phyloP scores from a whole-genome alignment of 345 rosid species.

The Bruguiera sexangula region DNA sequence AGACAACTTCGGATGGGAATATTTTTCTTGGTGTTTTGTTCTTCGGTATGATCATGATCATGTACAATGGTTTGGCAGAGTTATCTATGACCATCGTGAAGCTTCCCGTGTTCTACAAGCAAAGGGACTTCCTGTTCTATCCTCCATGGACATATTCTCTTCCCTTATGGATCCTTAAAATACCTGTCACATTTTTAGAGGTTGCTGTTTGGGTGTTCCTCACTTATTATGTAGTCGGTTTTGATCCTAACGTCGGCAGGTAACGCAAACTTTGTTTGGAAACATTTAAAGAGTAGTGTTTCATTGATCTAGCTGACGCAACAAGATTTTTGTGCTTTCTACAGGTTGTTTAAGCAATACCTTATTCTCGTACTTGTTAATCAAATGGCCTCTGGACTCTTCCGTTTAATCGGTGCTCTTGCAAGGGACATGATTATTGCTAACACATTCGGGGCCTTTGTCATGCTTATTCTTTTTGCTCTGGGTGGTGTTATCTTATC shows the following conservation, averaged over 20 bases:
- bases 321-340: too few relatives aligned
- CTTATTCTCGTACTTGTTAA: conserved; percentile 39
- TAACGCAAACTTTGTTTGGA: too few relatives aligned
- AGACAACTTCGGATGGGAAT: too few relatives aligned
- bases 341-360: conserved; percentile 31
- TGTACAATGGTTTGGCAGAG: too few relatives aligned
- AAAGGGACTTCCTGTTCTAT: conserved; percentile 65
- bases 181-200: conserved; percentile 63
- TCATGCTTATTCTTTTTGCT: conserved; percentile 45
- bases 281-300: too few relatives aligned
- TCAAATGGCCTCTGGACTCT: conserved; percentile 62
- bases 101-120: conserved; percentile 88
- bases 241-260: conserved; percentile 53
- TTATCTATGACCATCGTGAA: conserved; percentile 52
- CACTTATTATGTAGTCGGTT: conserved; percentile 71
- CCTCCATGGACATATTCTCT: conserved; percentile 81
- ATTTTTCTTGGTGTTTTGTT: too few relatives aligned
- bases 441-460: conserved; percentile 53
- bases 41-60: too few relatives aligned
- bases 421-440: conserved; percentile 58
- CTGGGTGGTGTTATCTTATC: conserved; percentile 61
- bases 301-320: too few relatives aligned
- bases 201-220: conserved; percentile 52
- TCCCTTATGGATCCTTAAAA: conserved; percentile 77
- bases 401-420: conserved; percentile 44